These are phyloP conservation scores for Clathrospora elynae DNA, from an alignment of 2,329 filamentous ascomycete genomes.

Conservation along the genomic window DNA sequence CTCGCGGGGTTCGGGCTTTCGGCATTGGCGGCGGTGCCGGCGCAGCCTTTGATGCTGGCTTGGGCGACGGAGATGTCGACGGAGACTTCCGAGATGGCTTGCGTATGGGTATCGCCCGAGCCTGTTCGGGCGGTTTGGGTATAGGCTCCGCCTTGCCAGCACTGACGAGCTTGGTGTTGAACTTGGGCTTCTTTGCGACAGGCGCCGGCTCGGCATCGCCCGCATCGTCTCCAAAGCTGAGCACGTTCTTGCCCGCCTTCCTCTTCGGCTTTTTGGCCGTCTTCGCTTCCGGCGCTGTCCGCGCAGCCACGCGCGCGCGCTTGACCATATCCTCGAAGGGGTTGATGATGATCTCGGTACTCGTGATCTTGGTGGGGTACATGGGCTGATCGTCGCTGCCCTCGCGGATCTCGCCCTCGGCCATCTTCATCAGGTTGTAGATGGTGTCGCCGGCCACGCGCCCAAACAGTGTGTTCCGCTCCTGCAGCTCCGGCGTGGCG, in stretches of 20 bases:
- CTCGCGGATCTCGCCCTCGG: slow-evolving; percentile 78
- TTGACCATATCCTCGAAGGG: slow-evolving; percentile 82
- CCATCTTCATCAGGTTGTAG: slow-evolving; percentile 94
- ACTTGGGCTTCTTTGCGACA: slow-evolving; percentile 75
- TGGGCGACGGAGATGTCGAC: slow-evolving; percentile 32
- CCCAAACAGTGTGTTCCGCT: slow-evolving; percentile 92
- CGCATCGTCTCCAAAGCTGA: slow-evolving; percentile 75
- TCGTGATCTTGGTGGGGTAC: slow-evolving; percentile 80
- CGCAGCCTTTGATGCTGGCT: slow-evolving; percentile 16
- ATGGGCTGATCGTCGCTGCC: slow-evolving; percentile 80
- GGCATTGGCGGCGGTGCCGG: slow-evolving; percentile 22
- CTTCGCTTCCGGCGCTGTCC: slow-evolving; percentile 53
- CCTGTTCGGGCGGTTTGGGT: slow-evolving; percentile 40
- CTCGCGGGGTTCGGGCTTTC: slow-evolving; percentile 33
- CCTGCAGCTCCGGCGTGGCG: slow-evolving; percentile 79
- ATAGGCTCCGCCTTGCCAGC: slow-evolving; percentile 49
- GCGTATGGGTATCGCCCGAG: slow-evolving; percentile 41
- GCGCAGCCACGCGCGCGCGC: slow-evolving; percentile 62
- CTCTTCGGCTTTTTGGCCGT: slow-evolving; percentile 64
- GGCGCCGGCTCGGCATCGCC: slow-evolving; percentile 63
- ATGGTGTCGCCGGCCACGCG: slow-evolving; percentile 91
- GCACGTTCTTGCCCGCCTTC: slow-evolving; percentile 74
- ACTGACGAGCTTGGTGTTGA: slow-evolving; percentile 74
- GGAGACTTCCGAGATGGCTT: slow-evolving; percentile 35
- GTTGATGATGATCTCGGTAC: slow-evolving; percentile 77